Conservation (phyloP, 805 yeast species). For the Komagataella phaffii region DNA sequence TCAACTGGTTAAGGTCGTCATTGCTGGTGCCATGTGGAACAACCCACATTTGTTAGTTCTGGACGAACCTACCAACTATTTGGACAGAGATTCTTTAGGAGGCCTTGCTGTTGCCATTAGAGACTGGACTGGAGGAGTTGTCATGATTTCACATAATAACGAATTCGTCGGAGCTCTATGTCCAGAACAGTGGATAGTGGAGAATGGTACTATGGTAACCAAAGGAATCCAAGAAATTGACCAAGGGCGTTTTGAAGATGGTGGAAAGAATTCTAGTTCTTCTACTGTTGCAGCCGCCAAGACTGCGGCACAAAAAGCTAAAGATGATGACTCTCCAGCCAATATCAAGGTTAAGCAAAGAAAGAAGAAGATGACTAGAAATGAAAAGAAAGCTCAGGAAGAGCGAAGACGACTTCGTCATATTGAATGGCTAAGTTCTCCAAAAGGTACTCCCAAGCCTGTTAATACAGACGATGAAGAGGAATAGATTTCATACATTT, state of each 20-base stretch:
- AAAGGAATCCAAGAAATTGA: slow-evolving; percentile 73
- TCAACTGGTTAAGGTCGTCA: slow-evolving; percentile 97
- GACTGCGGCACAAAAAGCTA: slow-evolving; percentile 30
- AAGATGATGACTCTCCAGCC: slow-evolving; percentile 86
- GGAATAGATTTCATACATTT: slow-evolving; percentile 11
- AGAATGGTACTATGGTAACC: slow-evolving; percentile 78
- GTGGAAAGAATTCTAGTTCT: slow-evolving; percentile 34
- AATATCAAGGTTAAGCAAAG: slow-evolving; percentile 84
- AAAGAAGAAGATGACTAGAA: slow-evolving; percentile 97
- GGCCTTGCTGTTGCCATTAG: slow-evolving; percentile 95
- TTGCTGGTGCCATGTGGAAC: slow-evolving; percentile 98
- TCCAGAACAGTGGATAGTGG: slow-evolving; percentile 98
- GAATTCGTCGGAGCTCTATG: slow-evolving; percentile 96
- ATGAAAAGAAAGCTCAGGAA: slow-evolving; percentile 82
- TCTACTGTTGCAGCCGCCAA: slow-evolving; percentile 34
- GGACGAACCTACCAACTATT: slow-evolving; percentile 98
- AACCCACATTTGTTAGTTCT: slow-evolving; percentile 87
- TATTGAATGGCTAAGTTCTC: slow-evolving; percentile 87
- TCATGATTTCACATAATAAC: slow-evolving; percentile 94
- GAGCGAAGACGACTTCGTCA: slow-evolving; percentile 92
- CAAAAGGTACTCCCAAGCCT: slow-evolving; percentile 97
- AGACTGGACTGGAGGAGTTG: slow-evolving; percentile 98
- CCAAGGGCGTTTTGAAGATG: slow-evolving; percentile 70
- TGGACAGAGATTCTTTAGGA: slow-evolving; percentile 95
- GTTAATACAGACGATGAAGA: slow-evolving; percentile 90